Evolutionary conservation across 176 grass and related monocot genomes (phyloP).

Genomic region (Eleusine coracana): DNA sequence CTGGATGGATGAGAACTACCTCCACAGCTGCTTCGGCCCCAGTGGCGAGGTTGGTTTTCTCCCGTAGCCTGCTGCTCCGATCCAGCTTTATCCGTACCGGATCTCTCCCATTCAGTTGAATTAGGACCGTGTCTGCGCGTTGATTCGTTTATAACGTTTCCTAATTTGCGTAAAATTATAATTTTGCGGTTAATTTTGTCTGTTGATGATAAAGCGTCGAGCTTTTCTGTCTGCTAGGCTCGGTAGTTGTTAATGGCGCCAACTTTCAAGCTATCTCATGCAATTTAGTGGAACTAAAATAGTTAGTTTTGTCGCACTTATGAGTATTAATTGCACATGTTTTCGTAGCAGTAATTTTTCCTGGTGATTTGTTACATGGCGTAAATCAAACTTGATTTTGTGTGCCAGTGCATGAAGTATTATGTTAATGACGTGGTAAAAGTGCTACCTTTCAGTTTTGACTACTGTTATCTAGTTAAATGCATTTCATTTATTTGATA

Average conservation of each 20-base stretch:
- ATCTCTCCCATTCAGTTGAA: conserved; percentile 40
- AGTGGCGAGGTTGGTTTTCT: conserved; percentile 51
- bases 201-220: neutral
- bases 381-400: neutral
- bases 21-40: conserved; percentile 63
- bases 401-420: neutral
- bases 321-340: neutral
- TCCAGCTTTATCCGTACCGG: conserved; percentile 40
- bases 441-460: neutral
- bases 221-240: neutral
- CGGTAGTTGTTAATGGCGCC: conserved; percentile 1
- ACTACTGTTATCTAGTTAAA: neutral
- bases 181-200: neutral
- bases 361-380: neutral
- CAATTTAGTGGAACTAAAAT: neutral
- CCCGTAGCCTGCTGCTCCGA: conserved; percentile 20
- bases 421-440: conserved; percentile 15
- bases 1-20: conserved; percentile 69
- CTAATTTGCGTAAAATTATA: neutral
- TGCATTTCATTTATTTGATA: neutral
- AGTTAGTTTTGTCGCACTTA: neutral
- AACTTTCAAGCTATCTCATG: conserved; percentile 28
- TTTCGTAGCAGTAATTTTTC: neutral
- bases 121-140: neutral
- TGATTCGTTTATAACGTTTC: conserved; percentile 12